Evolutionary conservation across 75 land plant genomes (phyloP).

Genomic region (Pseudotsuga menziesii): DNA sequence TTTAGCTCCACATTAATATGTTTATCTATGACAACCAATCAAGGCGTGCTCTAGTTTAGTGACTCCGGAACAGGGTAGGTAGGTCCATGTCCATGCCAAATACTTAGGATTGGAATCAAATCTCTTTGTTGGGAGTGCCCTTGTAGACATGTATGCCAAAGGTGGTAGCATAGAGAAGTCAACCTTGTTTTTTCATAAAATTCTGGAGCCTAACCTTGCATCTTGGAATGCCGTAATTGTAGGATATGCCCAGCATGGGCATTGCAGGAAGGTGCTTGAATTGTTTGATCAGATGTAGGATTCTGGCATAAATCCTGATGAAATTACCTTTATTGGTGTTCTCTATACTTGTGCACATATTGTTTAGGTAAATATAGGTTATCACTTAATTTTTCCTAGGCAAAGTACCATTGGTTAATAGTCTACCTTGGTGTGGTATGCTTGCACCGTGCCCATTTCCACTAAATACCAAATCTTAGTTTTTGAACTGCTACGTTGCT

Average conservation of each 20-base stretch:
- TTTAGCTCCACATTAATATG: slow-evolving; percentile 16
- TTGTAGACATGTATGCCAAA: slow-evolving; percentile 9
- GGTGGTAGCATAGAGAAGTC: slow-evolving; percentile 8
- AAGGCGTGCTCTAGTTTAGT: background rate
- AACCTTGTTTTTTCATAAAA: slow-evolving; percentile 12
- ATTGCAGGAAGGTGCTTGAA: slow-evolving; percentile 8
- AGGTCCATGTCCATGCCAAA: background rate
- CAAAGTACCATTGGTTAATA: too few relatives aligned
- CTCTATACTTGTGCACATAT: slow-evolving; percentile 12
- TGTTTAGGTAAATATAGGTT: background rate
- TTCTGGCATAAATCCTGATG: slow-evolving; percentile 18
- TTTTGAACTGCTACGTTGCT: too few relatives aligned
- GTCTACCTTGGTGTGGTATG: too few relatives aligned
- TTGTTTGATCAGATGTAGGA: slow-evolving; percentile 23
- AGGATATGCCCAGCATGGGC: slow-evolving; percentile 21
- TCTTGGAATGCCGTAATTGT: slow-evolving; percentile 23
- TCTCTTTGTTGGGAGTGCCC: slow-evolving; percentile 2
- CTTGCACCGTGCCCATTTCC: too few relatives aligned
- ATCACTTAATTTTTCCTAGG: too few relatives aligned
- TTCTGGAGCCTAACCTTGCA: slow-evolving; percentile 17
- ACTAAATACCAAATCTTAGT: too few relatives aligned
- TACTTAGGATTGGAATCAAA: background rate
- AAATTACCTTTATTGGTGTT: slow-evolving; percentile 12
- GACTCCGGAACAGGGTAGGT: background rate
- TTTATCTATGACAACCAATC: too few relatives aligned